Conservation (phyloP, 1,284 basidiomycete genomes). For the Flammula alnicola region DNA sequence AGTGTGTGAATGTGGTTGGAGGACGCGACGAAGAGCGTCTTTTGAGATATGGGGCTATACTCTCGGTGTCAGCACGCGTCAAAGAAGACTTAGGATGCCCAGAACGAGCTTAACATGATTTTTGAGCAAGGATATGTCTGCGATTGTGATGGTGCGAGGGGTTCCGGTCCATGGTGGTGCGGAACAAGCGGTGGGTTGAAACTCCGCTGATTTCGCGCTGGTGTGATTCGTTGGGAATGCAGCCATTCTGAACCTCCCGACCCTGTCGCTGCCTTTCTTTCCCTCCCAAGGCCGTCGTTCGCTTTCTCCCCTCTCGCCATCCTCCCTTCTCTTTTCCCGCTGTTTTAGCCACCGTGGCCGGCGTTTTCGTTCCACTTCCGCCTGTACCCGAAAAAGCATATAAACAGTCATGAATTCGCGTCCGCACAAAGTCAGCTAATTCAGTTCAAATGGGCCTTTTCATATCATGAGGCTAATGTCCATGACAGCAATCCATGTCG, state of each 20-base stretch:
- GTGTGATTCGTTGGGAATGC: conserved; percentile 15
- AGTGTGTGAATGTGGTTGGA: conserved; percentile 8
- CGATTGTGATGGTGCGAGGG: conserved; percentile 16
- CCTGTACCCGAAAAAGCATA: conserved; percentile 18
- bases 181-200: conserved; percentile 34
- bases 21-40: conserved; percentile 15
- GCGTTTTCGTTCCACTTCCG: conserved; percentile 10
- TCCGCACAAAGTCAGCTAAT: conserved; percentile 48
- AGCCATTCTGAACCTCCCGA: conserved; percentile 23
- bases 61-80: conserved; percentile 11
- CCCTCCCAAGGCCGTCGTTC: conserved; percentile 8
- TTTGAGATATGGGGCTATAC: conserved; percentile 12
- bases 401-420: conserved; percentile 45
- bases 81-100: conserved; percentile 1
- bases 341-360: conserved; percentile 19
- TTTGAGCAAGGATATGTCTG: conserved; percentile 8
- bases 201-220: conserved; percentile 41
- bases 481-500: conserved; percentile 82
- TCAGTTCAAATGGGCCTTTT: conserved; percentile 11
- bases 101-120: conserved; percentile 17
- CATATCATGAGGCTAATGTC: conserved; percentile 12
- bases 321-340: conserved; percentile 11
- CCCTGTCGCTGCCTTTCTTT: conserved; percentile 24
- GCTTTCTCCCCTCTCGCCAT: conserved; percentile 9
- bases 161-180: conserved; percentile 21